Base-by-base conservation (phyloP, 208 protist genomes). In the Acanthamoeba castellanii region DNA sequence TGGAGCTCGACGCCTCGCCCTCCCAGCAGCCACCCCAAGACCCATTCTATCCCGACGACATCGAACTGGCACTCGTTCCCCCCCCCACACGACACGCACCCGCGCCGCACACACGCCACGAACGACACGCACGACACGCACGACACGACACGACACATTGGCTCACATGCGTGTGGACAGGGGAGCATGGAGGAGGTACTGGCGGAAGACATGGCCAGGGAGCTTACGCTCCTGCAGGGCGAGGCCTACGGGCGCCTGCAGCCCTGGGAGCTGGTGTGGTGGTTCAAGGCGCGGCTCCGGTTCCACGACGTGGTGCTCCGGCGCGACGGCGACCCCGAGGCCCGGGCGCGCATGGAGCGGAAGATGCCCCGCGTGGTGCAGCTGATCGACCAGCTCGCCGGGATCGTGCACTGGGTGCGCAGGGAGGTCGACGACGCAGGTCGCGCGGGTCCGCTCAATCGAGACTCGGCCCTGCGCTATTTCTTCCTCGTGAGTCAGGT, bases 401-500 rank as follows among this genome's bases (percentile, higher is more conserved):
- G 74, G 8, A 84, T 84, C 22, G 45, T 84, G 25, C 74, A 84
- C 74, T 84, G 74, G 74, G 74, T 84, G 42, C 32, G 42, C 7
- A 45, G n/a, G 34, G 74, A 84, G 74, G 22, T 84, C 42, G 25
- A 45, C 42, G 42, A 84, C 7, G 74, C 74, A 1, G 42, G 42
- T 9, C 45, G 5, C 9, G 9, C 42, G 11, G 72, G 72, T 14
- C 32, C 3, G 30, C 22, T 11, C 74, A 55, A 50, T 22, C 1
- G 22, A 25, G 13, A 11, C 16, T 84, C 74, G 37, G 25, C 22
- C 11, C 74, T 84, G 6, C 25, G 45, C 42, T 84, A 84, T n/a
- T 84, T 84, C 74, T 84, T 84, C 45, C 5, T 22, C 42, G 1
- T 84, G 37, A 27, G 74, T 13, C 32, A 84, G 74, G 74, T 45